Base-by-base conservation (phyloP, 495 filamentous ascomycete species). In the Hyaloscypha finlandica region DNA sequence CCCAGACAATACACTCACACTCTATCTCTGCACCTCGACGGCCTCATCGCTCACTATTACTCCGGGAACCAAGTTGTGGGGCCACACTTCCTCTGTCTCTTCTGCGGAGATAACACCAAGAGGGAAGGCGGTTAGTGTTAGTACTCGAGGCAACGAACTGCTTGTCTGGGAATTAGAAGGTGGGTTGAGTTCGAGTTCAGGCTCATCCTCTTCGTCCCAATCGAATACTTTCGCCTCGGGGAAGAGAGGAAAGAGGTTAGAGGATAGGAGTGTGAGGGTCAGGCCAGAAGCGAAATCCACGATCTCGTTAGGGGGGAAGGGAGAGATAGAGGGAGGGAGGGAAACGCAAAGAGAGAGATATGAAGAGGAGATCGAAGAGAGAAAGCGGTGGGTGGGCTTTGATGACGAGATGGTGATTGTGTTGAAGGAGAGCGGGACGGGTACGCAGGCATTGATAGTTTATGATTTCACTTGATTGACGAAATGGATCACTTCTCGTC, bases 161-260 rank as follows among this genome's bases (percentile, higher is more conserved):
- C 84, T 94, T 8, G 88, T 98, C 8, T 99, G 95, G 95, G 94
- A 97, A 69, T 84, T 99, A 8, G 95, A 99, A 78, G 88, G 88
- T 5, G 85, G 90, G 19, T 78, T 89, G 20, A 72, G 75, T 29
- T 79, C 45, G 19, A 77, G 11, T 71, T 72, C 31, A 79, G 80
- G 54, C 73, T 83, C 20, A 76, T 81, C 68, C 76, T 83, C 29
- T 20, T 75, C 29, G 78, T 84, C 66, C 57, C 83, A 80, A 11
- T 77, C 79, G 48, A 66, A 58, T 5, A 6, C 5, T 16, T 39
- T 48, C 53, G 8, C 42, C 19, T 30, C 42, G 31, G 56, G n/a
- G 54, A 55, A 57, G 45, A 25, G n/a, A 65, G 77, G 61, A 64
- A 75, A 45, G 58, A 73, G 68, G 53, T 75, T 66, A 71, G 79